phyloP scores from a whole-genome alignment of 768 basidiomycete species.

The Leucosporidium yakuticum region DNA sequence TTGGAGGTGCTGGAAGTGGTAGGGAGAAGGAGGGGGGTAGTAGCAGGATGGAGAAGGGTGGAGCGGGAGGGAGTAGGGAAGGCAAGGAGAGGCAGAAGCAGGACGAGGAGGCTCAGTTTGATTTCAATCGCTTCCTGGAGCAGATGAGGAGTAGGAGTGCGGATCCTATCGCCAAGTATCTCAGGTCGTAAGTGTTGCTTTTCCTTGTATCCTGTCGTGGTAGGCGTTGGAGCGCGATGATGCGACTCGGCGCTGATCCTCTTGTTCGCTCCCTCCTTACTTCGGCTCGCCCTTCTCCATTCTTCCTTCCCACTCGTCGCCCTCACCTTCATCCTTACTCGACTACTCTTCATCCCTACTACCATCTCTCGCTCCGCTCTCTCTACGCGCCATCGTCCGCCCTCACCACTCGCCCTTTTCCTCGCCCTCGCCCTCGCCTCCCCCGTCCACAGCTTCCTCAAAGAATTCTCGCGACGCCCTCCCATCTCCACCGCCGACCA shows the following conservation, averaged over 20 bases:
- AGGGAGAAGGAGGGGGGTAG: slow-evolving; percentile 1
- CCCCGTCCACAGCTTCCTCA: slow-evolving; percentile 62
- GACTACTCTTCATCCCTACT: background rate
- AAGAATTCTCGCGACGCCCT: slow-evolving; percentile 58
- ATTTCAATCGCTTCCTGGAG: slow-evolving; percentile 90
- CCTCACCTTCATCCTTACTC: too few species aligned
- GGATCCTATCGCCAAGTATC: slow-evolving; percentile 88
- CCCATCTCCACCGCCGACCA: slow-evolving; percentile 65
- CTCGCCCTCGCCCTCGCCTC: too few species aligned
- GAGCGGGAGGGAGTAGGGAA: background rate
- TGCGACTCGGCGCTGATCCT: slow-evolving; percentile 1
- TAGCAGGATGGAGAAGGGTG: background rate
- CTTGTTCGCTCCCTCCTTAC: background rate
- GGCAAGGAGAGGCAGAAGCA: background rate
- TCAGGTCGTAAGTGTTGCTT: slow-evolving; percentile 71
- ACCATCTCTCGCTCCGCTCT: background rate
- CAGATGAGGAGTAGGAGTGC: slow-evolving; percentile 84
- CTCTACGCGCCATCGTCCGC: background rate
- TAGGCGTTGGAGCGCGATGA: too few species aligned
- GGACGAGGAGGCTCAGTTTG: slow-evolving; percentile 51
- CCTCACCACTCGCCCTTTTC: background rate
- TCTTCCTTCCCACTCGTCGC: too few species aligned
- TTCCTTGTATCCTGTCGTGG: too few species aligned
- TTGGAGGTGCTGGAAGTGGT: background rate
- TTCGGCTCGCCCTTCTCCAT: background rate